Base-by-base conservation (phyloP, 441 rosid species). In the Gossypium gossypioides region DNA sequence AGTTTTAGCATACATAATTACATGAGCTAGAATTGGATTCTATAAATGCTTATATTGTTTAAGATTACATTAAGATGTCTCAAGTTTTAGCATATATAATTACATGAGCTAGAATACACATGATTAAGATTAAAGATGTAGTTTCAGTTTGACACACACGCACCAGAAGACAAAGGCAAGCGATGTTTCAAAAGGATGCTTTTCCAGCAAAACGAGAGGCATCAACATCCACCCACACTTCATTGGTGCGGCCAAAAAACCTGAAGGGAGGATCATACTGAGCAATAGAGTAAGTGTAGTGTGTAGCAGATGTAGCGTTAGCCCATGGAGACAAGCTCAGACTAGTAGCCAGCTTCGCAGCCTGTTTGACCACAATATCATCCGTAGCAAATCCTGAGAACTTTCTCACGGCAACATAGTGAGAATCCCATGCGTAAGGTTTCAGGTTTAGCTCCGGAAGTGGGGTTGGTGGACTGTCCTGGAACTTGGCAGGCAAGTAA, bases 361-460 rank as follows among this genome's bases (percentile, higher is more conserved):
- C 92, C 77, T 89, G 86, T 50, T 65, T 64, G 58, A 83, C 72
- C 21, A 88, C 74, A 21, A 70, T 82, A 27, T 75, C 83, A 63
- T 89, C 92, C 24, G 64, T 80, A 1, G 91, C 91, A 42, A 72
- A 85, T 3, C 96, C 92, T n/a, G 87, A 77, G 81, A 89, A 89
- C 78, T 76, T 85, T 74, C 89, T 76, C 57, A 84, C 83, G 0
- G 92, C 96, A 65, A 85, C 81, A 29, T 80, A 82, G 69, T 77
- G 91, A 59, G 82, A 78, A 56, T 69, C 68, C 92, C 88, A 81
- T 1, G 0, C n/a, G 37, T 66, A 81, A 22, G 87, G 80, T 76
- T 83, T 57, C 77, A 89, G 79, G 59, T 82, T 75, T 61, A 88
- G 82, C 71, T 86, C 88, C 0, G 83, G 86, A 19, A 86, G 84